A percentile compares a stretch with the other conserved stretches of the same genome.
Conservation (phyloP, 208 protist species). For the Leishmania arabica region DNA sequence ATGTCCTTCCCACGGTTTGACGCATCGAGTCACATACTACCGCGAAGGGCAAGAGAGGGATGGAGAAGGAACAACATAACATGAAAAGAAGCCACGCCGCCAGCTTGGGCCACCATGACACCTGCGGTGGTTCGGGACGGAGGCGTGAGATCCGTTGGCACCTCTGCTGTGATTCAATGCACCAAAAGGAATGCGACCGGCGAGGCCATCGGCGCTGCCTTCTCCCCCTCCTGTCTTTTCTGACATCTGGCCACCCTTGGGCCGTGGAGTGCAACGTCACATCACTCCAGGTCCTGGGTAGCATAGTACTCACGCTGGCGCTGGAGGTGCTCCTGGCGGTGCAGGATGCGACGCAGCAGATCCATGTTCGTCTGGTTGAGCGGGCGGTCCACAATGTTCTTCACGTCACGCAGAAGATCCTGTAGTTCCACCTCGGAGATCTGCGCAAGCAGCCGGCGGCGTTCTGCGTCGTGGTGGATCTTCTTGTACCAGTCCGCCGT, state of each 20-base stretch:
- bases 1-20: neutral
- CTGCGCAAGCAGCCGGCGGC: slow-evolving; percentile 32
- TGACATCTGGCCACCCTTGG: neutral
- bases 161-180: neutral
- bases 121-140: neutral
- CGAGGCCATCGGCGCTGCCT: neutral
- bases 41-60: slow-evolving; percentile 6
- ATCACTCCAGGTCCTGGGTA: slow-evolving; percentile 11
- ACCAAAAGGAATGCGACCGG: neutral
- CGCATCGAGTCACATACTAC: neutral
- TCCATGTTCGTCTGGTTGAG: slow-evolving; percentile 85
- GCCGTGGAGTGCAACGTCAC: neutral
- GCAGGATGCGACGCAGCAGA: slow-evolving; percentile 54
- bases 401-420: slow-evolving; percentile 65
- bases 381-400: slow-evolving; percentile 54
- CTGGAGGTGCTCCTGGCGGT: slow-evolving; percentile 59
- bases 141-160: neutral
- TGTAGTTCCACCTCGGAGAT: slow-evolving; percentile 58
- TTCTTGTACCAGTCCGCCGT: slow-evolving; percentile 59
- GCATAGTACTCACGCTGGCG: slow-evolving; percentile 43
- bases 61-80: slow-evolving; percentile 3
- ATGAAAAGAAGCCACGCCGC: neutral
- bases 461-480: slow-evolving; percentile 36
- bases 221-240: neutral
- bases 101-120: neutral